Percentiles rank a stretch among this genome's conserved stretches.
These are phyloP conservation scores for Kalaharituber pfeilii DNA, from an alignment of 2,329 filamentous ascomycete species.

Conservation along the genomic window DNA sequence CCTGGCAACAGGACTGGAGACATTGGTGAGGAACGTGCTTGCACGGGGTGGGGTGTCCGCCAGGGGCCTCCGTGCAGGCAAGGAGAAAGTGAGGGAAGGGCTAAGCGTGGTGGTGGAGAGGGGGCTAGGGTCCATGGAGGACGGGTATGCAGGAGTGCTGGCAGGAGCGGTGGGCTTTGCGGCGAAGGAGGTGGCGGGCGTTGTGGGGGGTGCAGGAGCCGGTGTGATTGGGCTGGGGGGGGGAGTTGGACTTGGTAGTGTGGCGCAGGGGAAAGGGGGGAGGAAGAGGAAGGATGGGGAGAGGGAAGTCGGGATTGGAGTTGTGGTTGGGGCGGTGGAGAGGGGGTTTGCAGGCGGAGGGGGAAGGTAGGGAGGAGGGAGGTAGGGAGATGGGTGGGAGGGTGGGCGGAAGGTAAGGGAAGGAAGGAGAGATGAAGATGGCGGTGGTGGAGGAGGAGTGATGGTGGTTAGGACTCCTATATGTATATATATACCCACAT, in stretches of 20 bases:
- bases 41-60: constrained; percentile 68
- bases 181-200: constrained; percentile 82
- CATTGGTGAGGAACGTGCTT: constrained; percentile 69
- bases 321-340: constrained; percentile 36
- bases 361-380: constrained; percentile 53
- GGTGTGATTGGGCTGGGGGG: constrained; percentile 34
- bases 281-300: constrained; percentile 51
- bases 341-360: constrained; percentile 1
- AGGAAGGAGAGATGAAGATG: too few relatives aligned
- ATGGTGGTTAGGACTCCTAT: too few relatives aligned
- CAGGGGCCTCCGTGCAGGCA: constrained; percentile 60
- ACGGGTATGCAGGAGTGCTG: constrained; percentile 30
- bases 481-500: too few relatives aligned
- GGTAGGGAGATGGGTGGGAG: too few relatives aligned
- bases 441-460: too few relatives aligned
- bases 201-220: constrained; percentile 89
- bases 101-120: constrained; percentile 68
- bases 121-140: too few relatives aligned
- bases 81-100: constrained; percentile 54
- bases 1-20: constrained; percentile 58
- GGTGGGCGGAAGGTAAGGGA: too few relatives aligned
- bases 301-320: constrained; percentile 87
- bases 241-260: constrained; percentile 37
- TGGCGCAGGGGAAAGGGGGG: constrained; percentile 70
- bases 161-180: too few relatives aligned